phyloP scores from a whole-genome alignment of 306 rosid species.

The Fagus sylvatica region DNA sequence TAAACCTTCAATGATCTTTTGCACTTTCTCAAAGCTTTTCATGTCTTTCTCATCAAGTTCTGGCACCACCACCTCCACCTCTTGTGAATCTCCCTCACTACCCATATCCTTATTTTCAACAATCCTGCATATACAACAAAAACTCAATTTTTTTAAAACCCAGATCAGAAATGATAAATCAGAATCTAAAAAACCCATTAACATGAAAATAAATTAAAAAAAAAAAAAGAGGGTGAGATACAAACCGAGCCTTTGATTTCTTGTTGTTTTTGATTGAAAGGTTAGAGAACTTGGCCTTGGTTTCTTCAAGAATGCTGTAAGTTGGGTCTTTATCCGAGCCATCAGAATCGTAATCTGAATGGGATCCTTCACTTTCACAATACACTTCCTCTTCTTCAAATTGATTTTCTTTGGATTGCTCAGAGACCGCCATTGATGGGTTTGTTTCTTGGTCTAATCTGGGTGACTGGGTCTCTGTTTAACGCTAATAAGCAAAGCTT shows the following conservation, averaged over 20 bases:
- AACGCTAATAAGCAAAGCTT: neutral
- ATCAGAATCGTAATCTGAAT: slow-evolving; percentile 31
- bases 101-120: slow-evolving; percentile 16
- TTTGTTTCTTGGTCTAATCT: slow-evolving; percentile 1
- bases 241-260: slow-evolving; percentile 44
- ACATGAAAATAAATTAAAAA: slow-evolving; percentile 4
- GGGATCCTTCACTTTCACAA: slow-evolving; percentile 40
- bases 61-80: slow-evolving; percentile 21
- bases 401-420: slow-evolving; percentile 2
- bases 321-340: slow-evolving; percentile 49
- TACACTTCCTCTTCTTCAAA: slow-evolving; percentile 10
- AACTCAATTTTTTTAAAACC: neutral
- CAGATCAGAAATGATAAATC: neutral
- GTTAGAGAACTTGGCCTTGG: slow-evolving; percentile 38
- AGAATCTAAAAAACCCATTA: neutral
- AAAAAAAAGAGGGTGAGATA: neutral
- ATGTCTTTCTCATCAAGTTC: slow-evolving; percentile 40
- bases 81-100: slow-evolving; percentile 28
- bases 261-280: slow-evolving; percentile 49
- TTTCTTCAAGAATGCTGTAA: slow-evolving; percentile 43
- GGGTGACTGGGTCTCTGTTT: neutral
- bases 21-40: slow-evolving; percentile 40
- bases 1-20: slow-evolving; percentile 51
- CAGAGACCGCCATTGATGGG: slow-evolving; percentile 44
- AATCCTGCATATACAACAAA: slow-evolving; percentile 39